phyloP scores from a whole-genome alignment of 2,329 filamentous ascomycete species.

The Didymella lethalis region DNA sequence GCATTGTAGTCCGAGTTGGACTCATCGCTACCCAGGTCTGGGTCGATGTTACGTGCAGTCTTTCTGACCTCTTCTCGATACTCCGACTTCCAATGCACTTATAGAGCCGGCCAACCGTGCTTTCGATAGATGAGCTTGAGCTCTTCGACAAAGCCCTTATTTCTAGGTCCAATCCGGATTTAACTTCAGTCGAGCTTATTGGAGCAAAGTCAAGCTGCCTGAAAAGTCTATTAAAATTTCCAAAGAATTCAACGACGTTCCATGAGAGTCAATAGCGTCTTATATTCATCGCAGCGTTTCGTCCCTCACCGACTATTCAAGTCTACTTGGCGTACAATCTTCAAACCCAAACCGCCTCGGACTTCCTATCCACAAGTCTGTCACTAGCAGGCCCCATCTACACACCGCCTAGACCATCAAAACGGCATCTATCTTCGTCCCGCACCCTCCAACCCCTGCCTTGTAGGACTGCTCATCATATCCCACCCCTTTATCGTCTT shows the following conservation, averaged over 20 bases:
- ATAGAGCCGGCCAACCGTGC: not conserved
- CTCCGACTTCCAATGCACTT: not conserved
- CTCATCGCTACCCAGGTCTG: not conserved
- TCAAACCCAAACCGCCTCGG: too few relatives aligned
- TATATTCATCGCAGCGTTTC: not conserved
- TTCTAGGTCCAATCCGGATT: not conserved
- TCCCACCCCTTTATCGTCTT: slow-evolving; percentile 3
- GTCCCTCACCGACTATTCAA: too few relatives aligned
- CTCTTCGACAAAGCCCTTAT: not conserved
- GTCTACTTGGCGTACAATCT: too few relatives aligned
- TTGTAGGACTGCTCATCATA: not conserved
- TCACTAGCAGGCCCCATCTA: not conserved
- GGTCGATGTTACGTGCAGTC: not conserved
- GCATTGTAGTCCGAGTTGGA: not conserved
- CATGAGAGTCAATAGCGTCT: not conserved
- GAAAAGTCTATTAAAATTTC: not conserved
- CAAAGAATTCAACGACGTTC: not conserved
- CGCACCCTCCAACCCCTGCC: not conserved
- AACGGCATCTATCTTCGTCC: not conserved
- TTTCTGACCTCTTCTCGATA: not conserved
- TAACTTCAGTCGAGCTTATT: not conserved
- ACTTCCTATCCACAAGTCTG: too few relatives aligned
- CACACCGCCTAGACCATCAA: not conserved
- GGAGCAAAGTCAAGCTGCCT: not conserved
- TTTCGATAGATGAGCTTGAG: not conserved